phyloP scores from a whole-genome alignment of 345 rosid species.

The Melastoma malabathricum region DNA sequence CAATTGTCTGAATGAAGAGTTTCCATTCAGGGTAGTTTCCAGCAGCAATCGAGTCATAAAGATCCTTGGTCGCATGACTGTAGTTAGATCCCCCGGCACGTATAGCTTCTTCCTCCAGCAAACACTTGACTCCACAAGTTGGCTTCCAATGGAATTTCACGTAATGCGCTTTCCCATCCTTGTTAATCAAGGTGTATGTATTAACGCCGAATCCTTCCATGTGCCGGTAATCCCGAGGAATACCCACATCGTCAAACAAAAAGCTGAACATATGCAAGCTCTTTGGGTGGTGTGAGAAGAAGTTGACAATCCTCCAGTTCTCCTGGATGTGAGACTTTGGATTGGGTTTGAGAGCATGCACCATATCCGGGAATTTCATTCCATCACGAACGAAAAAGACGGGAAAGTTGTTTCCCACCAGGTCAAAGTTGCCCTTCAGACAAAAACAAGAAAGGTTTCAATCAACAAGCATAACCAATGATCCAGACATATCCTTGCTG shows the following conservation, averaged over 20 bases:
- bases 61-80: constrained; percentile 96
- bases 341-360: constrained; percentile 91
- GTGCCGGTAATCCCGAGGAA: constrained; percentile 92
- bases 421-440: constrained; percentile 90
- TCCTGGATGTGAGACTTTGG: constrained; percentile 95
- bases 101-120: constrained; percentile 81
- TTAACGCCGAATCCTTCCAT: constrained; percentile 91
- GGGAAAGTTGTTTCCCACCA: constrained; percentile 96
- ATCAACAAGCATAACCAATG: neutral
- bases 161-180: constrained; percentile 71
- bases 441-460: neutral
- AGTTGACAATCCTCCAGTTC: constrained; percentile 88
- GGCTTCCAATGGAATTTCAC: constrained; percentile 98
- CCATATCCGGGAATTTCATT: constrained; percentile 91
- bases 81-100: constrained; percentile 89
- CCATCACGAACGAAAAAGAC: constrained; percentile 95
- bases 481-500: neutral
- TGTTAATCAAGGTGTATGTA: constrained; percentile 74
- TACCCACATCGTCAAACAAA: constrained; percentile 81
- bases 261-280: constrained; percentile 79
- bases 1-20: constrained; percentile 70
- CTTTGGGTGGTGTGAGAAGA: constrained; percentile 93
- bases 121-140: constrained; percentile 72
- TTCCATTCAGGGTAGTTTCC: constrained; percentile 95
- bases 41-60: constrained; percentile 79